Conservation (phyloP, 345 rosid species). For the Populus deltoides region DNA sequence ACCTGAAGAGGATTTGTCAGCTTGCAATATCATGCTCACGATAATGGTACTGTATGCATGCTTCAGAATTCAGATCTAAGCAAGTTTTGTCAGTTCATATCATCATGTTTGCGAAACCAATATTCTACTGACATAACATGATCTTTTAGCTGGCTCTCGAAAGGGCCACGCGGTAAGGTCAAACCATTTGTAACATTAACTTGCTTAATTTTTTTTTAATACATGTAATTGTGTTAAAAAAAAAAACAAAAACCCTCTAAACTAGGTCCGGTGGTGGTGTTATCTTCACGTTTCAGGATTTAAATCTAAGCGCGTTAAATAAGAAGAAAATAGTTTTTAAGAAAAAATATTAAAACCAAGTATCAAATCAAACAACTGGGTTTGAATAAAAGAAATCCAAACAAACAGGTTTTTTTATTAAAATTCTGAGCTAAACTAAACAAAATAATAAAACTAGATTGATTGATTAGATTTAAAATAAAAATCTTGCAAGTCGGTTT, state of each 20-base stretch:
- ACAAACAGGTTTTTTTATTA: too few species aligned
- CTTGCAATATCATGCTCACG: background rate
- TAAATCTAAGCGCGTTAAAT: too few species aligned
- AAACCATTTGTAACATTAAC: background rate
- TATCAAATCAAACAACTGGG: too few species aligned
- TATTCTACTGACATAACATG: background rate
- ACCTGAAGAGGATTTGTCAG: background rate
- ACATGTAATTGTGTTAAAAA: background rate
- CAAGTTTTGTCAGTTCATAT: background rate
- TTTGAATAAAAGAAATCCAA: too few species aligned
- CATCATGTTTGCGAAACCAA: background rate
- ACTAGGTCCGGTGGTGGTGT: background rate
- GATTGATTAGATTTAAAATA: too few species aligned
- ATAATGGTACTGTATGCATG: background rate
- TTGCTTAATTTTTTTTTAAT: background rate
- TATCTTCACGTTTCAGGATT: too few species aligned
- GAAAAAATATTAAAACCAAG: too few species aligned
- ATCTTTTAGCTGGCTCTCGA: background rate
- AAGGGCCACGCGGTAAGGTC: background rate
- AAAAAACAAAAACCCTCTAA: background rate
- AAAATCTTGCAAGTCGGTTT: too few species aligned
- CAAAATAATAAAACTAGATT: too few species aligned
- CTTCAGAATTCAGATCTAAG: background rate
- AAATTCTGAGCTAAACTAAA: too few species aligned
- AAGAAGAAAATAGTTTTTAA: too few species aligned